Evolutionary conservation across 208 protist species (phyloP).

Genomic region (Trypanosoma mega): DNA sequence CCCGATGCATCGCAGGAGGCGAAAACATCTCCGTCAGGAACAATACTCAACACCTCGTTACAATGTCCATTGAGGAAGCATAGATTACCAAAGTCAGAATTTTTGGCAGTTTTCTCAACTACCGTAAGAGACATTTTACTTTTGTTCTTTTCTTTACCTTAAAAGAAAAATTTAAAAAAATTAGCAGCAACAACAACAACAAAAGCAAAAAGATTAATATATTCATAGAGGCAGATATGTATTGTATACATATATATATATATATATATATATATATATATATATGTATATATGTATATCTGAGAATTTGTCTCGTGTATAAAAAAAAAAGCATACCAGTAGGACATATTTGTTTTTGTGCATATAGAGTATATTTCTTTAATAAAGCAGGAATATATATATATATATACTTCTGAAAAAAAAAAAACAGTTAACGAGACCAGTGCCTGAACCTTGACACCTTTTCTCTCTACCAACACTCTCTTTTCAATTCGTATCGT

Average conservation of each 20-base stretch:
- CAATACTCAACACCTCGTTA: conserved; percentile 49
- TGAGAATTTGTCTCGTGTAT: too few relatives aligned
- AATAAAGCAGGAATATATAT: too few relatives aligned
- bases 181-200: neutral
- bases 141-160: neutral
- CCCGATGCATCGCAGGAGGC: conserved; percentile 61
- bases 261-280: conserved; percentile 4
- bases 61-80: conserved; percentile 72
- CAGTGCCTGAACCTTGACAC: too few relatives aligned
- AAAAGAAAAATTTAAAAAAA: conserved; percentile 8
- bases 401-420: too few relatives aligned
- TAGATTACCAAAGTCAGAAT: conserved; percentile 5
- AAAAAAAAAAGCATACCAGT: too few relatives aligned
- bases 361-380: too few relatives aligned
- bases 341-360: too few relatives aligned
- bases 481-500: too few relatives aligned
- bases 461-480: too few relatives aligned
- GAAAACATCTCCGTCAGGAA: conserved; percentile 38
- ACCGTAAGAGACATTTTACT: conserved; percentile 42
- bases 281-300: neutral
- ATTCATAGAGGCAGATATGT: neutral
- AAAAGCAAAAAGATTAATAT: neutral
- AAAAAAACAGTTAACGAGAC: too few relatives aligned
- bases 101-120: conserved; percentile 8
- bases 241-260: conserved; percentile 4